Conservation (phyloP, 2,329 filamentous ascomycete species). For the Aspergillus awamori region DNA sequence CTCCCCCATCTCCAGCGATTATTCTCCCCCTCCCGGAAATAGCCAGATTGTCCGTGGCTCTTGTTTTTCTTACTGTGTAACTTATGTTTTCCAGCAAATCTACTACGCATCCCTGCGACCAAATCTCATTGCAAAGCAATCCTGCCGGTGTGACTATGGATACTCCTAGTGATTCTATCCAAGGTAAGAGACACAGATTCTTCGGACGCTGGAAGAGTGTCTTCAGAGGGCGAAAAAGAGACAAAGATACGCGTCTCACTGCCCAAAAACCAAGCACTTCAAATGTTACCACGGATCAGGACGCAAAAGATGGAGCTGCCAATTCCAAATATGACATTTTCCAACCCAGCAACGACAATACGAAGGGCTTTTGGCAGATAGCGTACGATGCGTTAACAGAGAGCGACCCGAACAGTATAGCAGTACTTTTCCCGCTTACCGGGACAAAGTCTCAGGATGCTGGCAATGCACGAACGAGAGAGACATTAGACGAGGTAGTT, state of each 20-base stretch:
- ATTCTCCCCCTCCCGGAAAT: no score
- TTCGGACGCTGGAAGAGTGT: no score
- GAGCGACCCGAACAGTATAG: neutral
- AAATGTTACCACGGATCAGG: neutral
- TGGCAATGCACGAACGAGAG: neutral
- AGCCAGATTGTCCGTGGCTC: no score
- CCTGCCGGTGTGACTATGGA: no score
- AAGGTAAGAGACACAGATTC: no score
- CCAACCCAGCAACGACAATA: neutral
- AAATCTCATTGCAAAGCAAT: no score
- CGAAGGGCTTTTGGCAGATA: slow-evolving; percentile 2
- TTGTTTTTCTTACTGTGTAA: no score
- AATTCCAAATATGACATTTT: neutral
- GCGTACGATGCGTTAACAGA: neutral
- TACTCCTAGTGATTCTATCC: neutral
- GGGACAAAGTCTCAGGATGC: neutral
- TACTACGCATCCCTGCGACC: neutral
- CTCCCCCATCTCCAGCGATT: no score
- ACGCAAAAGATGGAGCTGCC: neutral
- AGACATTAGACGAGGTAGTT: slow-evolving; percentile 2
- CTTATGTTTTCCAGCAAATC: no score
- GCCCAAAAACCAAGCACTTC: no score
- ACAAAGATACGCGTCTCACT: no score
- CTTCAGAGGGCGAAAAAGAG: no score
- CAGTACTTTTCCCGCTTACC: neutral